Evolutionary conservation across 768 basidiomycete species (phyloP).

Genomic region (Naganishia vaughanmartiniae): DNA sequence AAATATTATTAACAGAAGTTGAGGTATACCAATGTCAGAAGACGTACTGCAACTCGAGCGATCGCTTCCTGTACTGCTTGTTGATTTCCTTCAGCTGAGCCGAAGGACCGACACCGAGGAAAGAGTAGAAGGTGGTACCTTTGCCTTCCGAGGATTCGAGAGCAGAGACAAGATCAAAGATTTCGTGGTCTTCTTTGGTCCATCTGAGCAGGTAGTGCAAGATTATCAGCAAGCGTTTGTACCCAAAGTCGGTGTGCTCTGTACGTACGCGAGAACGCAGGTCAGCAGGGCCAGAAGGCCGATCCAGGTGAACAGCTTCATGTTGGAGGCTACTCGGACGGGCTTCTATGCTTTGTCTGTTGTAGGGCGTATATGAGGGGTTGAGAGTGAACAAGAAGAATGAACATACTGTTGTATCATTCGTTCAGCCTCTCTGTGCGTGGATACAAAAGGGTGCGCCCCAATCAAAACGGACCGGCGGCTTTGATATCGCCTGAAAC

Average conservation of each 20-base stretch:
- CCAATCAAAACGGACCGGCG: too few relatives aligned
- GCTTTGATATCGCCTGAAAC: too few relatives aligned
- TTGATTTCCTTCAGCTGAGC: conserved; percentile 68
- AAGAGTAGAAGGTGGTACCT: conserved; percentile 93
- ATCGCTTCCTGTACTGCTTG: conserved; percentile 88
- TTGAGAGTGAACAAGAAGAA: too few relatives aligned
- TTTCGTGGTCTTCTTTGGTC: conserved; percentile 84
- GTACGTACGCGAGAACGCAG: conserved; percentile 15
- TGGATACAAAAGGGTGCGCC: too few relatives aligned
- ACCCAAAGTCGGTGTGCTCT: not conserved
- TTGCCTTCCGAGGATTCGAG: conserved; percentile 79
- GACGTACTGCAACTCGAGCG: conserved; percentile 78
- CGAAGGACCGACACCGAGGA: conserved; percentile 73
- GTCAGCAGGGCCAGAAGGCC: conserved; percentile 8
- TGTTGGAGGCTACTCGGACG: not conserved
- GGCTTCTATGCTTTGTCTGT: not conserved
- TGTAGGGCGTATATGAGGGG: too few relatives aligned
- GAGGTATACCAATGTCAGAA: conserved; percentile 5
- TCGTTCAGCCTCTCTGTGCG: too few relatives aligned
- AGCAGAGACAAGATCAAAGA: conserved; percentile 85
- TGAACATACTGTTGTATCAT: too few relatives aligned
- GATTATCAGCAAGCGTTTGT: too few relatives aligned
- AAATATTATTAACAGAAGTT: not conserved
- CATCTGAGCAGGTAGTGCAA: conserved; percentile 21
- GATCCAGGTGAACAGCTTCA: conserved; percentile 10